Evolutionary conservation across 176 grass and related monocot genomes (phyloP).

Genomic region (Pontederia crassipes): DNA sequence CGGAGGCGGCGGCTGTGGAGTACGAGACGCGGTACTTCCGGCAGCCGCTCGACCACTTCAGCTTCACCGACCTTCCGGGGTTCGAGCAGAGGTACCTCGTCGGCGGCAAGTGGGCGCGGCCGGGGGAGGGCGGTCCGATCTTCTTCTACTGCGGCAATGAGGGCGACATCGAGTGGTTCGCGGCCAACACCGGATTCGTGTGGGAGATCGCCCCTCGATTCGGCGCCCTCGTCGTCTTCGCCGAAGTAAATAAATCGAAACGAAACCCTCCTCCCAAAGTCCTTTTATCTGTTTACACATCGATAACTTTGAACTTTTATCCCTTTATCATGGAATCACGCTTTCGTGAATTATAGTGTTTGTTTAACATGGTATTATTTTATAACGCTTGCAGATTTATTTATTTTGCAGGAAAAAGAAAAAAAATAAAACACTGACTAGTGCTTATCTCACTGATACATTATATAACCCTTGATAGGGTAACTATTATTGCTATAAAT

Average conservation of each 20-base stretch:
- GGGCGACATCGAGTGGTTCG: slow-evolving; percentile 94
- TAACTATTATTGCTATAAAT: too few species aligned
- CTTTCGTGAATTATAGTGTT: too few species aligned
- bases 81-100: slow-evolving; percentile 83
- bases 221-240: slow-evolving; percentile 88
- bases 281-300: not conserved
- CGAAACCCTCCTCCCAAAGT: not conserved
- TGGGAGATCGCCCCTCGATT: slow-evolving; percentile 84
- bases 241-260: slow-evolving; percentile 34
- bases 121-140: slow-evolving; percentile 42
- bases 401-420: too few species aligned
- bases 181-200: slow-evolving; percentile 79
- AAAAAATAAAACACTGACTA: too few species aligned
- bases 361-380: not conserved
- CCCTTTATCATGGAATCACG: too few species aligned
- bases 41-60: slow-evolving; percentile 93
- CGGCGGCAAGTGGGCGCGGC: slow-evolving; percentile 35
- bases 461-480: too few species aligned
- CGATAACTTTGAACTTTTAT: too few species aligned
- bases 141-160: slow-evolving; percentile 99
- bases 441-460: too few species aligned
- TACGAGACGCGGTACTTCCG: slow-evolving; percentile 77
- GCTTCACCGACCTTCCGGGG: slow-evolving; percentile 39
- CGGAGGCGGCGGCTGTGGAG: slow-evolving; percentile 1
- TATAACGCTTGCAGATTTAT: not conserved